Evolutionary conservation across 2,329 filamentous ascomycete species (phyloP).

Genomic region (Aspergillus sp.): DNA sequence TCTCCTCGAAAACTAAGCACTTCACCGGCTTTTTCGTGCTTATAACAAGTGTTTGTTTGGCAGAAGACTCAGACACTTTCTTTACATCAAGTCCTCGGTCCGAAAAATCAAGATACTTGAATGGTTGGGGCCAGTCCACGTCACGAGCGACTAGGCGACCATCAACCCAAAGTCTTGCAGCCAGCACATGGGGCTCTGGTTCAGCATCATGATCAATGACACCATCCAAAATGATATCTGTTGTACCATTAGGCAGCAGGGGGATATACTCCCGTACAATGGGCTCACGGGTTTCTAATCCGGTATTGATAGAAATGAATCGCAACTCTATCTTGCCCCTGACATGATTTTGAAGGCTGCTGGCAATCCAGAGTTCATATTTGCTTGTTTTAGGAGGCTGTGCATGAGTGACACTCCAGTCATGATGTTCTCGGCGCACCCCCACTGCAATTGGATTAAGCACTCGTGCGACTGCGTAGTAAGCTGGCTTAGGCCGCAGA

Average conservation of each 20-base stretch:
- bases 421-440: conserved; percentile 54
- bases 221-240: conserved; percentile 45
- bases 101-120: conserved; percentile 54
- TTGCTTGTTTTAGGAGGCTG: conserved; percentile 49
- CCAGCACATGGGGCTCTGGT: conserved; percentile 52
- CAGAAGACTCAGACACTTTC: conserved; percentile 26
- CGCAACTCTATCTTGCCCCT: conserved; percentile 34
- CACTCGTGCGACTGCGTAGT: conserved; percentile 56
- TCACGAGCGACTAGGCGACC: conserved; percentile 50
- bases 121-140: conserved; percentile 57
- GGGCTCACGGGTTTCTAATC: conserved; percentile 50
- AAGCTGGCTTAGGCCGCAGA: conserved; percentile 57
- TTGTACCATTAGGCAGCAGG: conserved; percentile 52
- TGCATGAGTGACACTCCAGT: conserved; percentile 57
- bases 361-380: conserved; percentile 56
- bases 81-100: conserved; percentile 46
- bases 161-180: conserved; percentile 50
- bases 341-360: conserved; percentile 35
- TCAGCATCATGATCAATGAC: conserved; percentile 45
- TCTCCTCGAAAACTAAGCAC: conserved; percentile 57
- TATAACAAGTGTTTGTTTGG: conserved; percentile 34
- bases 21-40: conserved; percentile 51
- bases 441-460: conserved; percentile 54
- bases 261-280: conserved; percentile 44
- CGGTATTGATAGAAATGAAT: conserved; percentile 52